These are phyloP conservation scores for Solanum pennellii DNA, from an alignment of 257 asterid species.

Conservation along the genomic window DNA sequence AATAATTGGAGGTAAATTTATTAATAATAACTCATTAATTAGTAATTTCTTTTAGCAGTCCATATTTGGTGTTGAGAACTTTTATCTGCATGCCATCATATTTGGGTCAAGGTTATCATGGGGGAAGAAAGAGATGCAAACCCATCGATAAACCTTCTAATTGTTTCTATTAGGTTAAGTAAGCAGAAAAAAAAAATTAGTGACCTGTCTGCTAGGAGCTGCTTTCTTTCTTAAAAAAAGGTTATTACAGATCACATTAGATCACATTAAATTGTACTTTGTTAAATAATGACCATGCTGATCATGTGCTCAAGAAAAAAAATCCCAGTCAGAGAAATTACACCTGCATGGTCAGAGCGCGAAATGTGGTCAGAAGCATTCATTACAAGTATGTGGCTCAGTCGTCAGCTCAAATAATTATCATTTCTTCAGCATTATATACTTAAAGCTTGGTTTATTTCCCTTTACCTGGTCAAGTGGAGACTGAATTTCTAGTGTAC, in stretches of 20 bases:
- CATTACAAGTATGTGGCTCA: slow-evolving; percentile 53
- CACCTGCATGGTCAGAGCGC: slow-evolving; percentile 79
- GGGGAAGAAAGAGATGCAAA: no score
- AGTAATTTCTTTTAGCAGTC: background rate
- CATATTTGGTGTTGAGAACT: background rate
- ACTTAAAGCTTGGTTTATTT: background rate
- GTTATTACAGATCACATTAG: background rate
- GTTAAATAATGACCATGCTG: background rate
- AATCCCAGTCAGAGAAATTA: slow-evolving; percentile 67
- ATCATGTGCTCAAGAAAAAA: slow-evolving; percentile 33
- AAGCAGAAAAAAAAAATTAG: background rate
- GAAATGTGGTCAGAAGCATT: slow-evolving; percentile 78
- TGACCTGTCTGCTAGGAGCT: background rate
- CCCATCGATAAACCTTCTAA: no score
- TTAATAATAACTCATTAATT: background rate
- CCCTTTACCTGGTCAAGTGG: background rate
- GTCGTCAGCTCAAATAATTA: background rate
- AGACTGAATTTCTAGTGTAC: background rate
- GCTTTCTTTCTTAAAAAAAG: background rate
- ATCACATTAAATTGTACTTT: background rate
- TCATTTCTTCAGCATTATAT: background rate
- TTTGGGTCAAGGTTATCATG: no score
- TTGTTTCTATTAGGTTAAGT: background rate
- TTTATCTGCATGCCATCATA: background rate
- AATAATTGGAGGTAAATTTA: background rate